A percentile compares a stretch with the other conserved stretches of the same genome.
These are phyloP conservation scores for Huntiella abstrusa DNA, from an alignment of 2,329 filamentous ascomycete species.

Conservation along the genomic window DNA sequence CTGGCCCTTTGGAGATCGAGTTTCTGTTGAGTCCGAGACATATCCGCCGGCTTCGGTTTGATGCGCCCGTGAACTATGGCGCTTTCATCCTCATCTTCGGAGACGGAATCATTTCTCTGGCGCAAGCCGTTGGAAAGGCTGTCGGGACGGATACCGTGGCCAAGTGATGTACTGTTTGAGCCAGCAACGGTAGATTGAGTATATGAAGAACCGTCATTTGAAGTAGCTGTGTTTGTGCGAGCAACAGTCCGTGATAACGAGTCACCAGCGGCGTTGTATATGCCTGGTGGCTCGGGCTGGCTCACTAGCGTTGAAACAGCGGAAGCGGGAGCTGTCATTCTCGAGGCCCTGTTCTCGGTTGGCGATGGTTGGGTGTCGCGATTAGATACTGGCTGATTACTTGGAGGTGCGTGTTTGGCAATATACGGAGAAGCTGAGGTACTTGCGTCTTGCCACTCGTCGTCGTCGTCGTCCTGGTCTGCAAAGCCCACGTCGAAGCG, in stretches of 20 bases:
- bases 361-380: background rate
- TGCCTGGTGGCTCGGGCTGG: too few species aligned
- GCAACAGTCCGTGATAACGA: too few species aligned
- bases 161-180: too few species aligned
- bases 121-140: background rate
- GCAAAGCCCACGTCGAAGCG: conserved; percentile 44
- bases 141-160: background rate
- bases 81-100: conserved; percentile 20
- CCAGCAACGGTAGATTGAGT: too few species aligned
- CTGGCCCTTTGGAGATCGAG: conserved; percentile 56
- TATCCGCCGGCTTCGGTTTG: conserved; percentile 28
- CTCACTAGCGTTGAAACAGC: background rate
- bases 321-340: conserved; percentile 5
- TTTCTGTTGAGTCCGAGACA: conserved; percentile 56
- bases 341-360: background rate
- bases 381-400: background rate
- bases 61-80: conserved; percentile 14
- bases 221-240: too few species aligned
- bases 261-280: too few species aligned
- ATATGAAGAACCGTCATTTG: too few species aligned
- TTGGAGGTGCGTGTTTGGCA: conserved; percentile 10
- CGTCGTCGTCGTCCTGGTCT: conserved; percentile 23
- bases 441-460: conserved; percentile 51
- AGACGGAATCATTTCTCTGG: background rate
- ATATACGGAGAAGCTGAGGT: conserved; percentile 39